Conservation (phyloP, 1,284 basidiomycete genomes). For the Paramarasmius palmivorus region DNA sequence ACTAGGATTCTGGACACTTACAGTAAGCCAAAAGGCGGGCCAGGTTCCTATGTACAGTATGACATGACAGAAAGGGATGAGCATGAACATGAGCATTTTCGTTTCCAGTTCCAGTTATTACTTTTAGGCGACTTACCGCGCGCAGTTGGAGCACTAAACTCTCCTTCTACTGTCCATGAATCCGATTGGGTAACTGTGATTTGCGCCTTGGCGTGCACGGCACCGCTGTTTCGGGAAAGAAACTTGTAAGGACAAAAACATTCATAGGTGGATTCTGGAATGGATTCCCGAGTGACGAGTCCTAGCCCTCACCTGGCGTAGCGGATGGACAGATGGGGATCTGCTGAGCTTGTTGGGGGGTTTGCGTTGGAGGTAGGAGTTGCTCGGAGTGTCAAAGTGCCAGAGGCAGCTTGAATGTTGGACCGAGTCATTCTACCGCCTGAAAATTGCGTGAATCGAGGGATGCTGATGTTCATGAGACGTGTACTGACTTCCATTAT, state of each 20-base stretch:
- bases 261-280: not conserved
- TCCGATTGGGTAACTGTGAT: constrained; percentile 38
- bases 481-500: constrained; percentile 40
- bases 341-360: constrained; percentile 38
- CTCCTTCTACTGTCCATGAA: constrained; percentile 39
- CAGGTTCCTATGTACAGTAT: constrained; percentile 34
- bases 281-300: not conserved
- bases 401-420: constrained; percentile 36
- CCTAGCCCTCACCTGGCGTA: constrained; percentile 31
- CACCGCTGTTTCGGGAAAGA: constrained; percentile 33
- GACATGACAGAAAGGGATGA: not conserved
- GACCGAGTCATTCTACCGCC: constrained; percentile 44
- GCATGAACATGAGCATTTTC: not conserved
- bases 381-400: constrained; percentile 40
- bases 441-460: constrained; percentile 12
- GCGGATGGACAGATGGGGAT: constrained; percentile 39
- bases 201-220: constrained; percentile 41
- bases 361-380: constrained; percentile 37
- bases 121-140: constrained; percentile 8
- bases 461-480: not conserved
- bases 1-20: not conserved
- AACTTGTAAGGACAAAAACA: not conserved
- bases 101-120: no score
- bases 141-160: constrained; percentile 42
- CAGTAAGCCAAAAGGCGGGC: constrained; percentile 42